Conservation (phyloP, 768 basidiomycete genomes). For the Psilocybe tampanensis region DNA sequence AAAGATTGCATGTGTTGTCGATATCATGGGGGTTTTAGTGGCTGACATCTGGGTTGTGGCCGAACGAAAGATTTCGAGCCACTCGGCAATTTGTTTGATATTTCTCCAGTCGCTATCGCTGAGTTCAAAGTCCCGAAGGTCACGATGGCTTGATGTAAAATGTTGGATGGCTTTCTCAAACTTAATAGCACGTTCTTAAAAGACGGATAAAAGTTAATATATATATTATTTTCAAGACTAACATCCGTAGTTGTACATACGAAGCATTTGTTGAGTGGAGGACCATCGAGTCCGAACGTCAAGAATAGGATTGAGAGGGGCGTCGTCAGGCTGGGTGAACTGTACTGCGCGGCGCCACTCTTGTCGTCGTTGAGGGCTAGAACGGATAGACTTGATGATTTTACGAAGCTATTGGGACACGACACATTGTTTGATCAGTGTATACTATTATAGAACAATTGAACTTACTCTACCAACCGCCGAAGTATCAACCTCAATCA, state of each 20-base stretch:
- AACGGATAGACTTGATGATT: conserved; percentile 20
- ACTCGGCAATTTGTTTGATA: conserved; percentile 21
- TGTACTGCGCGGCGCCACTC: conserved; percentile 15
- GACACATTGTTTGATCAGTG: not conserved
- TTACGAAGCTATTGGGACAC: conserved; percentile 22
- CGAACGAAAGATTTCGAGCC: conserved; percentile 28
- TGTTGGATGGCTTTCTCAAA: conserved; percentile 16
- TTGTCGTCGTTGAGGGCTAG: conserved; percentile 22
- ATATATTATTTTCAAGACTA: not conserved
- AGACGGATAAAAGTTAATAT: not conserved
- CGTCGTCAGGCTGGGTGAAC: not conserved
- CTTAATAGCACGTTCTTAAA: conserved; percentile 26
- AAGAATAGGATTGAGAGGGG: conserved; percentile 27
- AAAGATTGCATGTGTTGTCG: conserved; percentile 30
- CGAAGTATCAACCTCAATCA: not conserved
- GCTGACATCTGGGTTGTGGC: conserved; percentile 37
- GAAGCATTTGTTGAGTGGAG: conserved; percentile 36
- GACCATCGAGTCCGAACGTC: conserved; percentile 35
- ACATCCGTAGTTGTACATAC: conserved; percentile 15
- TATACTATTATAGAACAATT: not conserved
- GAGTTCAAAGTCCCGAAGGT: conserved; percentile 21
- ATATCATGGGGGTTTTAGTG: conserved; percentile 30
- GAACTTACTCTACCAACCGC: not conserved
- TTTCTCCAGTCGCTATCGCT: conserved; percentile 28
- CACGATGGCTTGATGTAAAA: conserved; percentile 15